A percentile compares a stretch with the other conserved stretches of the same genome.
phyloP scores from a whole-genome alignment of 306 rosid species.

The Sindora glabra region DNA sequence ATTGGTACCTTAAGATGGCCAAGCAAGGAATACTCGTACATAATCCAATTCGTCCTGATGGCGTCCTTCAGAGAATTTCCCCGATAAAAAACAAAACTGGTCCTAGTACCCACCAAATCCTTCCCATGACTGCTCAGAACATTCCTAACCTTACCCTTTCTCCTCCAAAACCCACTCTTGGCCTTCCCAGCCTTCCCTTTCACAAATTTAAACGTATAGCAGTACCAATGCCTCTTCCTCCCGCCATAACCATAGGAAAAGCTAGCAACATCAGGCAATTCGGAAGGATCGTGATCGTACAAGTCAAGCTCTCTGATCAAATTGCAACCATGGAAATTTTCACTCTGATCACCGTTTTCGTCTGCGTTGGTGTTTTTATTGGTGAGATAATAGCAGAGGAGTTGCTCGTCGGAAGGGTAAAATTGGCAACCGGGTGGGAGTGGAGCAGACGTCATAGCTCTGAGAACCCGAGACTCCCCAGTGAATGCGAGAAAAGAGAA shows the following conservation, averaged over 20 bases:
- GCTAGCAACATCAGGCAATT: conserved; percentile 31
- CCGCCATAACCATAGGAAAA: conserved; percentile 34
- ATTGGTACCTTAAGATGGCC: conserved; percentile 38
- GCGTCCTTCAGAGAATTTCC: conserved; percentile 32
- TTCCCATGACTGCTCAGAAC: conserved; percentile 20
- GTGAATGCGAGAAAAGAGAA: conserved; percentile 1
- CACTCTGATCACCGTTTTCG: not conserved
- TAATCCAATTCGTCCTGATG: conserved; percentile 35
- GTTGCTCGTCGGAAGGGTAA: conserved; percentile 55
- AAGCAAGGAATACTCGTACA: conserved; percentile 48
- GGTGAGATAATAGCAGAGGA: conserved; percentile 40
- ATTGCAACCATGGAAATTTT: conserved; percentile 14
- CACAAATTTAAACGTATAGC: conserved; percentile 26
- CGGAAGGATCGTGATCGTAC: conserved; percentile 29
- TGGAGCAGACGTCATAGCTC: conserved; percentile 5
- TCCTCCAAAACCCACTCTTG: conserved; percentile 58
- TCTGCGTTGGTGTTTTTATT: conserved; percentile 23
- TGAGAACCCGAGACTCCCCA: conserved; percentile 22
- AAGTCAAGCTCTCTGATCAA: conserved; percentile 43
- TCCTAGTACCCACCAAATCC: conserved; percentile 38
- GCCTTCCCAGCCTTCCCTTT: conserved; percentile 25
- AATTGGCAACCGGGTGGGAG: conserved; percentile 58
- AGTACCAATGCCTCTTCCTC: conserved; percentile 41
- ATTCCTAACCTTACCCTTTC: conserved; percentile 35
- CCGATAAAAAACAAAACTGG: conserved; percentile 38